A percentile compares a stretch with the other conserved stretches of the same genome.
These are phyloP conservation scores for Neonectria coccinea DNA, from an alignment of 2,329 filamentous ascomycete genomes.

Conservation along the genomic window DNA sequence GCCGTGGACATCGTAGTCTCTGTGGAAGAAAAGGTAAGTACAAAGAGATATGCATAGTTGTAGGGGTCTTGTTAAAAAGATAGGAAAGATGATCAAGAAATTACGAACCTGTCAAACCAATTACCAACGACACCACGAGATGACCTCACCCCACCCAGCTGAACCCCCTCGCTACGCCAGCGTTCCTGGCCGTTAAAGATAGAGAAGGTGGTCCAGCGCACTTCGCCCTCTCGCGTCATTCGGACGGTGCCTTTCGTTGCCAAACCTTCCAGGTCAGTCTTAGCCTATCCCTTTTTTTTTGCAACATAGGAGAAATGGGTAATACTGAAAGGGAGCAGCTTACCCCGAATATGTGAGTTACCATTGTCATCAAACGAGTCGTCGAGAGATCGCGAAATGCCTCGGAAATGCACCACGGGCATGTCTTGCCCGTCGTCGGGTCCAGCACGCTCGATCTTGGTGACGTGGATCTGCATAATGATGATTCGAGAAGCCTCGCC, in stretches of 20 bases:
- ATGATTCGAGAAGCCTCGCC: constrained; percentile 79
- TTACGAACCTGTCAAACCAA: constrained; percentile 80
- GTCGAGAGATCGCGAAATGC: constrained; percentile 71
- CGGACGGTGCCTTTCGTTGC: constrained; percentile 67
- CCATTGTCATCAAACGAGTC: constrained; percentile 76
- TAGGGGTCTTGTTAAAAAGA: not conserved
- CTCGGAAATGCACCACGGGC: constrained; percentile 77
- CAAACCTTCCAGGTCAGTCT: constrained; percentile 42
- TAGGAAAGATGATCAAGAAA: not conserved
- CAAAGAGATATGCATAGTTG: no score
- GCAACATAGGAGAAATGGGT: not conserved
- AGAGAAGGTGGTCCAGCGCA: constrained; percentile 79
- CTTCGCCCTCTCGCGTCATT: constrained; percentile 75
- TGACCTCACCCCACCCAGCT: constrained; percentile 75
- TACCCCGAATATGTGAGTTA: constrained; percentile 74
- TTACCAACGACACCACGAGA: constrained; percentile 77
- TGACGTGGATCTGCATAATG: constrained; percentile 73
- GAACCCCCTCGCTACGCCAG: constrained; percentile 82
- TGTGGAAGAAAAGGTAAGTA: constrained; percentile 41
- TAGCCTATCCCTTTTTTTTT: constrained; percentile 5
- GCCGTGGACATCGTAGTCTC: constrained; percentile 74
- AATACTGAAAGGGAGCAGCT: constrained; percentile 35
- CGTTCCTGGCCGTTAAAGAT: constrained; percentile 73
- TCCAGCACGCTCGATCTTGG: constrained; percentile 68
- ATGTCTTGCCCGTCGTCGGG: constrained; percentile 66